A percentile compares a stretch with the other conserved stretches of the same genome.
Evolutionary conservation across 495 filamentous ascomycete genomes (phyloP).

Genomic region (Tuber microsphaerosporum): DNA sequence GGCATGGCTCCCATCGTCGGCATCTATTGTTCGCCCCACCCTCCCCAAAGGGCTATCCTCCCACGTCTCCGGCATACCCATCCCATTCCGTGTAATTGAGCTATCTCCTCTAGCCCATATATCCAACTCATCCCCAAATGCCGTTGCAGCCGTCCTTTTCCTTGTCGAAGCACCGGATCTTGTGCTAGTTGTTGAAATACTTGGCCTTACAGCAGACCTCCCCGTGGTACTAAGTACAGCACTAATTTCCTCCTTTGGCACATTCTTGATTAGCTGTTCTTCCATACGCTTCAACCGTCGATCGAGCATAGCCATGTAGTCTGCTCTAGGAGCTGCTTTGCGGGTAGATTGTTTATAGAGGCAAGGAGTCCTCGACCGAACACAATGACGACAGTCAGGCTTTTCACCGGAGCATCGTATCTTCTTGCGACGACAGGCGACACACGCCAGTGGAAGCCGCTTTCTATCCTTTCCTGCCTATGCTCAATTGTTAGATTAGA

Average conservation of each 20-base stretch:
- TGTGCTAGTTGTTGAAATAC: constrained; percentile 57
- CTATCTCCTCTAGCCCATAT: constrained; percentile 60
- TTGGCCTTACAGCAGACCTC: constrained; percentile 72
- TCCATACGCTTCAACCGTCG: constrained; percentile 92
- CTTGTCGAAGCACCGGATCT: constrained; percentile 52
- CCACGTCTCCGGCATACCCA: constrained; percentile 9
- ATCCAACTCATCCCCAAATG: constrained; percentile 75
- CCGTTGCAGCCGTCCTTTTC: constrained; percentile 81
- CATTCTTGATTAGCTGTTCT: constrained; percentile 90
- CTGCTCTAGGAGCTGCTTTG: constrained; percentile 90
- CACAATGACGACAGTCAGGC: constrained; percentile 93
- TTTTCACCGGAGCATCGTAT: constrained; percentile 97
- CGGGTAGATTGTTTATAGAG: constrained; percentile 97
- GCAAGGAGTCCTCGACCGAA: constrained; percentile 86
- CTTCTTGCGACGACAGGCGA: constrained; percentile 93
- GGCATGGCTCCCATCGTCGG: constrained; percentile 60
- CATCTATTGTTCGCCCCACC: constrained; percentile 8
- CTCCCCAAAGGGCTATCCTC: constrained; percentile 10
- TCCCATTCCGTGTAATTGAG: constrained; percentile 8
- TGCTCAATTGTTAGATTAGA: constrained; percentile 16
- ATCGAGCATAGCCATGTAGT: constrained; percentile 99
- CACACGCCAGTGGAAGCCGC: constrained; percentile 85
- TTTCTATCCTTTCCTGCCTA: constrained; percentile 89
- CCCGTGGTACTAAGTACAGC: constrained; percentile 49
- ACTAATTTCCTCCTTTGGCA: constrained; percentile 71